phyloP scores from a whole-genome alignment of 306 rosid species.

The Cucumis hystrix region DNA sequence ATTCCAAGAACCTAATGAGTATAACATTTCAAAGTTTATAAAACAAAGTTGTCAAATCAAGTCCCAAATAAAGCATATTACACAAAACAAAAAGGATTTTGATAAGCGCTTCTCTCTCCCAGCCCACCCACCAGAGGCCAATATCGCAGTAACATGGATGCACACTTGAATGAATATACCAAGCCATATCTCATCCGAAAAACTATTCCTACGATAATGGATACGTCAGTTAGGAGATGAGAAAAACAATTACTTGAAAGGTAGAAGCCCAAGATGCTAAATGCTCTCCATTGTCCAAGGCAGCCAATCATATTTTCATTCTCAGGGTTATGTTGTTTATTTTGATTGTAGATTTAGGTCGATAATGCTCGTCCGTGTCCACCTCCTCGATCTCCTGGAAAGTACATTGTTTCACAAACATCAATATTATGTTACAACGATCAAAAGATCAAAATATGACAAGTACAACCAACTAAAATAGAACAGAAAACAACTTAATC shows the following conservation, averaged over 20 bases:
- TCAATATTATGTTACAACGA: neutral
- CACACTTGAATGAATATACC: neutral
- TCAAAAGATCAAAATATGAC: neutral
- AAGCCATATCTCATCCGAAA: conserved; percentile 3
- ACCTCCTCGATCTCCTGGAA: conserved; percentile 80
- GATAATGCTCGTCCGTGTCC: conserved; percentile 88
- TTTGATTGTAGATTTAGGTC: conserved; percentile 56
- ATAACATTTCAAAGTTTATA: neutral
- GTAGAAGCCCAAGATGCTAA: neutral
- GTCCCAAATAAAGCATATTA: conserved; percentile 1
- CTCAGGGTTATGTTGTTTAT: conserved; percentile 53
- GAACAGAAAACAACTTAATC: neutral
- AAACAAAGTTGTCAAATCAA: neutral
- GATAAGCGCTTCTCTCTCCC: neutral
- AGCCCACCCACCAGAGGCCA: neutral
- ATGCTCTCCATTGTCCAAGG: neutral
- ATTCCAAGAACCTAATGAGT: neutral
- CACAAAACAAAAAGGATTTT: neutral
- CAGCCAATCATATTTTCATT: conserved; percentile 16
- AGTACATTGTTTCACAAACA: neutral
- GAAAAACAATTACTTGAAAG: conserved; percentile 1
- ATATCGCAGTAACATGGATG: neutral
- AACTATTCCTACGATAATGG: neutral
- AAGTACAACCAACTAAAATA: neutral
- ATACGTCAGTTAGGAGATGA: neutral